These are phyloP conservation scores for Nemania sp. DNA, from an alignment of 2,329 filamentous ascomycete species.

Conservation along the genomic window DNA sequence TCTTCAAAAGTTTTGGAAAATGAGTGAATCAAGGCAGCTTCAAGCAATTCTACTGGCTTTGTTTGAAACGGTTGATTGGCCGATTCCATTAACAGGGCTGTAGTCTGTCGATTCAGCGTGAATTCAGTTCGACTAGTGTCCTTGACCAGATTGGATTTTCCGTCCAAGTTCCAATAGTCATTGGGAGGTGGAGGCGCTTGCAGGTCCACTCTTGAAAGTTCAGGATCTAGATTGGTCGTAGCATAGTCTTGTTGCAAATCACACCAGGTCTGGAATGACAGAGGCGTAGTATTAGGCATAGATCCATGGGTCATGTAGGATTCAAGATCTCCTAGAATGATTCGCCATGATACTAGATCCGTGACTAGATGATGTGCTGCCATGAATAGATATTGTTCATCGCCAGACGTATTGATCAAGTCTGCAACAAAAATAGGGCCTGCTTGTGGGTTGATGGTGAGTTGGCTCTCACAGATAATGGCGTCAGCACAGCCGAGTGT, in stretches of 20 bases:
- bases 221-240: too few species aligned
- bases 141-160: constrained; percentile 23
- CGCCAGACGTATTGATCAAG: neutral
- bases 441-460: neutral
- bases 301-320: neutral
- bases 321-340: constrained; percentile 13
- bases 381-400: constrained; percentile 3
- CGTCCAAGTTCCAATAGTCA: constrained; percentile 7
- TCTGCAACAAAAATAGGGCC: constrained; percentile 6
- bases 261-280: constrained; percentile 12
- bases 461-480: neutral
- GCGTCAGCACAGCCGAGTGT: neutral
- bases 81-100: neutral
- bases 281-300: neutral
- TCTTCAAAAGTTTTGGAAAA: neutral
- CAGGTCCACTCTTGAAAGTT: too few species aligned
- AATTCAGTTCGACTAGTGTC: neutral
- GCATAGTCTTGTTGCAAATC: constrained; percentile 1
- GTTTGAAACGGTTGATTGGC: neutral
- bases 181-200: too few species aligned
- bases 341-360: constrained; percentile 14
- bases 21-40: neutral
- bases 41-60: constrained; percentile 4
- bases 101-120: neutral
- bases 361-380: constrained; percentile 8